These are phyloP conservation scores for Solanum chacoense DNA, from an alignment of 305 asterid species.

Conservation along the genomic window DNA sequence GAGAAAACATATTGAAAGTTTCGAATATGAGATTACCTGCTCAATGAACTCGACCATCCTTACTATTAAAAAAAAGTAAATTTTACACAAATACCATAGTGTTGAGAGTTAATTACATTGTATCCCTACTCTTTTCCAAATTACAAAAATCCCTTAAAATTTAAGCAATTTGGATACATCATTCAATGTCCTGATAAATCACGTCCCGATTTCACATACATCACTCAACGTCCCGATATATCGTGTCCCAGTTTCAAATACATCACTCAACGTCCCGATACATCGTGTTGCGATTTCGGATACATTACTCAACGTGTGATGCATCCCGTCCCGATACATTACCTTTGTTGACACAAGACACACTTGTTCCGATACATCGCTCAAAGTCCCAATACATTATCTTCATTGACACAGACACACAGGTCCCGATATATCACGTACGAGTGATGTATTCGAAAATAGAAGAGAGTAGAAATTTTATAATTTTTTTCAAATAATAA, in stretches of 20 bases:
- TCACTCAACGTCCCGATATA: background rate
- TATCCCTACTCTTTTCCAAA: background rate
- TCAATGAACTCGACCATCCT: background rate
- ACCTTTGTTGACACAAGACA: no score
- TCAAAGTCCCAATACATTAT: no score
- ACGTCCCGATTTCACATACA: background rate
- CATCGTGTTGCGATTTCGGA: no score
- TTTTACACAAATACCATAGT: background rate
- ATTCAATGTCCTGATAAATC: background rate
- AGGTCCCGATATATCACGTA: no score
- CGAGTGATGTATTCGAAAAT: no score
- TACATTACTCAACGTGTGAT: no score
- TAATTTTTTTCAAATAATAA: no score
- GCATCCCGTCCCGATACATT: no score
- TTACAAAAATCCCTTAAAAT: background rate
- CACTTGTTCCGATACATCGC: no score
- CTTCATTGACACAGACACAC: no score
- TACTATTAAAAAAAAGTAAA: background rate
- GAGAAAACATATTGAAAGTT: background rate
- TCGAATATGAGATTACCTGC: background rate
- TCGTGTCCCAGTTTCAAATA: background rate
- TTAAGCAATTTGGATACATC: background rate
- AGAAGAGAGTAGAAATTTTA: no score
- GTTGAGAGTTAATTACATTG: no score
- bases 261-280: background rate